These are phyloP conservation scores for Coprinopsis marcescibilis DNA, from an alignment of 768 basidiomycete species.

Conservation along the genomic window DNA sequence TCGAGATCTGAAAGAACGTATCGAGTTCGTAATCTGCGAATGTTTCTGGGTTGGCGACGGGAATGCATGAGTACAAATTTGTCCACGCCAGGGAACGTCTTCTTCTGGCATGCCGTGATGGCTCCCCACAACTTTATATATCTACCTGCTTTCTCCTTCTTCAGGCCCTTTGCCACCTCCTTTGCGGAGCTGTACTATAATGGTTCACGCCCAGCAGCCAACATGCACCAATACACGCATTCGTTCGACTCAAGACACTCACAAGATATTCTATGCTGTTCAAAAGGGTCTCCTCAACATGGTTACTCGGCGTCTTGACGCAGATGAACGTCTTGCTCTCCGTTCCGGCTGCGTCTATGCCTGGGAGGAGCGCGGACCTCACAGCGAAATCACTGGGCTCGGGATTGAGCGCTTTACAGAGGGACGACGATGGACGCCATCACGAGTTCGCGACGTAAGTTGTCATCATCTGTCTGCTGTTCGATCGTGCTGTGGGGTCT, in stretches of 20 bases:
- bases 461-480: too few species aligned
- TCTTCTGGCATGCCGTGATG: constrained; percentile 13
- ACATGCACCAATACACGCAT: constrained; percentile 71
- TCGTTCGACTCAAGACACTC: constrained; percentile 71
- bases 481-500: too few species aligned
- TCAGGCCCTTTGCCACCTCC: constrained; percentile 8
- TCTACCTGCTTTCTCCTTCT: constrained; percentile 8
- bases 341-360: constrained; percentile 50
- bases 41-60: neutral
- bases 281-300: constrained; percentile 58
- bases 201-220: constrained; percentile 55
- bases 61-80: too few species aligned
- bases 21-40: neutral
- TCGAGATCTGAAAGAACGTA: constrained; percentile 1
- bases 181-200: neutral
- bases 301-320: constrained; percentile 72
- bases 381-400: constrained; percentile 68
- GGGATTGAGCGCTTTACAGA: constrained; percentile 86
- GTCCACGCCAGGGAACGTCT: too few species aligned
- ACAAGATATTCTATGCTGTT: constrained; percentile 74
- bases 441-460: constrained; percentile 74
- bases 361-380: constrained; percentile 75
- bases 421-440: constrained; percentile 77
- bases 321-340: constrained; percentile 63
- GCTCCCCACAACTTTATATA: constrained; percentile 1